phyloP scores from a whole-genome alignment of 257 asterid genomes.

The Mentha longifolia region DNA sequence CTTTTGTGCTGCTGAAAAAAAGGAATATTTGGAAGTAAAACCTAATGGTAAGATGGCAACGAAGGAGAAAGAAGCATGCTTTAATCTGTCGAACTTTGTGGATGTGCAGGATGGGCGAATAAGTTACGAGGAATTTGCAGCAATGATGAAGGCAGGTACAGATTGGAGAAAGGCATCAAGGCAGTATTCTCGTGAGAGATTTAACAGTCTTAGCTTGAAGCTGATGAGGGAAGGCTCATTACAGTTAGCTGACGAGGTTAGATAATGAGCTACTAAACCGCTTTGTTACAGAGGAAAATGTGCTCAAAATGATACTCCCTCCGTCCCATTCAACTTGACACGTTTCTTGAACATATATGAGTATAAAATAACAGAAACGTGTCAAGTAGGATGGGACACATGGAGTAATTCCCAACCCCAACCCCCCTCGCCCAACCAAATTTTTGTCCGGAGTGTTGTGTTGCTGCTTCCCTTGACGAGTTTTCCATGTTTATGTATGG shows the following conservation, averaged over 20 bases:
- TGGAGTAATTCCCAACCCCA: no score
- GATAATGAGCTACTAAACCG: constrained; percentile 24
- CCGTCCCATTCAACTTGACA: no score
- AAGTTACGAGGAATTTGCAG: constrained; percentile 76
- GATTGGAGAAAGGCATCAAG: constrained; percentile 89
- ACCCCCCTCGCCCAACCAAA: no score
- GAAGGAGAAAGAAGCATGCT: neutral
- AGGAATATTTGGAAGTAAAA: neutral
- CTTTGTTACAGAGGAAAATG: constrained; percentile 15
- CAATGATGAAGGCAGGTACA: constrained; percentile 89
- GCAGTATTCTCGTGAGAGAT: constrained; percentile 71
- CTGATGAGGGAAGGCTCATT: constrained; percentile 68
- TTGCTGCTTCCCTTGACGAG: neutral
- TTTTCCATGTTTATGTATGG: neutral
- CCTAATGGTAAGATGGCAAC: neutral
- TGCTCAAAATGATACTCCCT: neutral
- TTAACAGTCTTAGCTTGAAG: constrained; percentile 77
- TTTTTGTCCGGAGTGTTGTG: neutral
- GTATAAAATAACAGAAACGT: no score
- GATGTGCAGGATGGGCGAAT: constrained; percentile 70
- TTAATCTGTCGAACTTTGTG: neutral
- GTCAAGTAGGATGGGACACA: no score
- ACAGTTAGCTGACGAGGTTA: constrained; percentile 50
- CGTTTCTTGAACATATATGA: no score
- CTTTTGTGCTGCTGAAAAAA: no score